A percentile compares a stretch with the other conserved stretches of the same genome.
These are phyloP conservation scores for Penicillium coffeae DNA, from an alignment of 495 filamentous ascomycete species.

Conservation along the genomic window DNA sequence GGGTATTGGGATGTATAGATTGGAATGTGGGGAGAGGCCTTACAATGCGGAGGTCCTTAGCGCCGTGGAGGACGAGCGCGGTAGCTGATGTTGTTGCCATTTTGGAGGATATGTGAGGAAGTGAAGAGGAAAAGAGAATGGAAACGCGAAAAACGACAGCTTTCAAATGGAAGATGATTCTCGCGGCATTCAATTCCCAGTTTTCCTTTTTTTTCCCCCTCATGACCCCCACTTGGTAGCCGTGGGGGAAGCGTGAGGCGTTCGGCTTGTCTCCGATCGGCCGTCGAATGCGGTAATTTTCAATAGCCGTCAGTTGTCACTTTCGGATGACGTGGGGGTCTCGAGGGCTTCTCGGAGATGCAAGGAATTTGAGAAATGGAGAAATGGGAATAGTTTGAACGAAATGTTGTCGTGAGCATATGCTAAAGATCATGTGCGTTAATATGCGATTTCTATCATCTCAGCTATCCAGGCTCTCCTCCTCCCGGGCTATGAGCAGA, in stretches of 20 bases:
- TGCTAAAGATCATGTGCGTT: too few relatives aligned
- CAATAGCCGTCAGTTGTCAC: constrained; percentile 28
- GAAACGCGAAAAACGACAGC: not conserved
- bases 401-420: too few relatives aligned
- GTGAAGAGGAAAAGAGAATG: not conserved
- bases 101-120: constrained; percentile 2
- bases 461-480: too few relatives aligned
- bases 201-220: constrained; percentile 1
- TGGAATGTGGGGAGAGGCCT: constrained; percentile 7
- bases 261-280: constrained; percentile 33
- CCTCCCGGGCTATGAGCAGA: too few relatives aligned
- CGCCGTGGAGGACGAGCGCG: constrained; percentile 67
- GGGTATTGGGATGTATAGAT: not conserved
- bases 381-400: too few relatives aligned
- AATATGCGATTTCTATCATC: too few relatives aligned
- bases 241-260: constrained; percentile 3
- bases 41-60: constrained; percentile 65
- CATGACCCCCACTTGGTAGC: not conserved
- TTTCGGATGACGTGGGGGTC: constrained; percentile 6
- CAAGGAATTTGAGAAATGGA: not conserved
- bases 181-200: not conserved
- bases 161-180: not conserved
- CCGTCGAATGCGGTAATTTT: constrained; percentile 19
- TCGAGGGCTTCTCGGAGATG: not conserved
- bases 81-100: constrained; percentile 35